phyloP scores from a whole-genome alignment of 129 eudicot genomes.

The Flaveria trinervia region DNA sequence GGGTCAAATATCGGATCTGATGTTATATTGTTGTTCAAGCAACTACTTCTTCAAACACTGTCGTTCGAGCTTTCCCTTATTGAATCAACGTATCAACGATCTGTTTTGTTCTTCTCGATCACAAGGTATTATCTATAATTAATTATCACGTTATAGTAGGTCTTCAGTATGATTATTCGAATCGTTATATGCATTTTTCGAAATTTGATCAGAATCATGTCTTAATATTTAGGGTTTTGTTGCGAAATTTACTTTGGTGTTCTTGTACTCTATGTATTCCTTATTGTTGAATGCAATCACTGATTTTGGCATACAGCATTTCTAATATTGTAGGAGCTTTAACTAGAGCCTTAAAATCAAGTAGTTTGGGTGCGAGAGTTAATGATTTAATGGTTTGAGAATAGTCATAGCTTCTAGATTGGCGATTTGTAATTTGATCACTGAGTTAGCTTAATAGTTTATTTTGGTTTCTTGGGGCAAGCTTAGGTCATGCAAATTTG shows the following conservation, averaged over 20 bases:
- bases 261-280: neutral
- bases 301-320: neutral
- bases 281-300: neutral
- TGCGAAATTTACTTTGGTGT: slow-evolving; percentile 4
- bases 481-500: no score
- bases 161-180: slow-evolving; percentile 4
- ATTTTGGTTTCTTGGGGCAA: neutral
- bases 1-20: slow-evolving; percentile 27
- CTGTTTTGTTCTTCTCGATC: slow-evolving; percentile 6
- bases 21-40: slow-evolving; percentile 39
- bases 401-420: neutral
- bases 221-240: slow-evolving; percentile 32
- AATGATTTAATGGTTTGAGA: neutral
- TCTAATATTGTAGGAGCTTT: neutral
- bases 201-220: slow-evolving; percentile 19
- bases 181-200: neutral
- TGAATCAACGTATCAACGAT: slow-evolving; percentile 20
- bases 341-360: neutral
- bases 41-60: slow-evolving; percentile 17
- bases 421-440: neutral
- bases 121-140: no score
- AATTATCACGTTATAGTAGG: neutral
- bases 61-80: neutral
- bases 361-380: neutral
- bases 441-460: neutral